Percentiles rank a stretch among this genome's conserved stretches.
Conservation (phyloP, 2,329 filamentous ascomycete species). For the Leptographium lundbergii region DNA sequence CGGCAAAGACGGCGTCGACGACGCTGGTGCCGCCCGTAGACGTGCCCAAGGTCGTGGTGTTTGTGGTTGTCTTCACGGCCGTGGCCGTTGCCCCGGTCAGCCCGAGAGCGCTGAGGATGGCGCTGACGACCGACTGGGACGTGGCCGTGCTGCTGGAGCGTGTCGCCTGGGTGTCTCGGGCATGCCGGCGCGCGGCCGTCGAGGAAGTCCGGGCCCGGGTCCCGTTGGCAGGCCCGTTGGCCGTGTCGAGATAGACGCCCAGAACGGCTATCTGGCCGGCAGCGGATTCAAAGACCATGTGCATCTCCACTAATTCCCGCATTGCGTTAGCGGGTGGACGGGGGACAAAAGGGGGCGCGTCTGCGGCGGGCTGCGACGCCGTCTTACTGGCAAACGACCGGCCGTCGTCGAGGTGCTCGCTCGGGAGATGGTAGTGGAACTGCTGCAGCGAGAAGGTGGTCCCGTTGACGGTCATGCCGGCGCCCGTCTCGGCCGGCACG, state of each 20-base stretch:
- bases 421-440: conserved; percentile 38
- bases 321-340: not conserved
- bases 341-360: not conserved
- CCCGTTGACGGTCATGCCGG: conserved; percentile 20
- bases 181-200: conserved; percentile 6
- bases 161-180: not conserved
- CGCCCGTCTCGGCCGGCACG: conserved; percentile 27
- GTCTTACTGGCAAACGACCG: conserved; percentile 5
- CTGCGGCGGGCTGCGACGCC: not conserved
- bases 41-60: not conserved
- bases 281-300: conserved; percentile 44
- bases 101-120: not conserved
- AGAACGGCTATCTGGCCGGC: conserved; percentile 28
- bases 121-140: not conserved
- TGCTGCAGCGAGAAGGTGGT: conserved; percentile 26
- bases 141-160: not conserved
- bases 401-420: conserved; percentile 32
- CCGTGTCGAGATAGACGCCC: conserved; percentile 29
- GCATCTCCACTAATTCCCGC: conserved; percentile 30
- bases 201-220: not conserved
- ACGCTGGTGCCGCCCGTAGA: conserved; percentile 23
- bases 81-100: not conserved
- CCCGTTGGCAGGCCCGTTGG: conserved; percentile 11
- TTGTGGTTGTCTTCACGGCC: conserved; percentile 8
- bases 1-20: conserved; percentile 33